These are phyloP conservation scores for Lodderomyces pseudojiufengensis DNA, from an alignment of 1,139 yeast genomes.

Conservation along the genomic window DNA sequence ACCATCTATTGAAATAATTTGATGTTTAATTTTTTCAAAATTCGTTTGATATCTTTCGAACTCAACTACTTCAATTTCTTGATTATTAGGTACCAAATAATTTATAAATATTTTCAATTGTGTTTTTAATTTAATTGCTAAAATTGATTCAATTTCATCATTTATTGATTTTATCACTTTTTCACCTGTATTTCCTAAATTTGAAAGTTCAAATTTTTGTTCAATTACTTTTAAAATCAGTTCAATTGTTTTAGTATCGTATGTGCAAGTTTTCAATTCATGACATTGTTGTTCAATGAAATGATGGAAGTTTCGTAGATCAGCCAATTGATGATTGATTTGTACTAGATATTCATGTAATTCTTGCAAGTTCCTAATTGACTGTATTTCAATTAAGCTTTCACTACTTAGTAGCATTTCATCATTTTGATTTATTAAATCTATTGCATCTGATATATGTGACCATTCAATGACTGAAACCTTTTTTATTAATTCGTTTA, in stretches of 20 bases:
- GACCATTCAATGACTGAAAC: slow-evolving; percentile 52
- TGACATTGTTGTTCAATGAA: slow-evolving; percentile 19
- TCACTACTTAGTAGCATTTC: slow-evolving; percentile 14
- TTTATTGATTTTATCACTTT: slow-evolving; percentile 41
- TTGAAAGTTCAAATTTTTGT: slow-evolving; percentile 36
- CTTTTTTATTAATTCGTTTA: slow-evolving; percentile 22
- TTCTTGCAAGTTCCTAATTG: slow-evolving; percentile 33
- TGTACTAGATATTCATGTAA: slow-evolving; percentile 35
- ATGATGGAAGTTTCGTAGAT: slow-evolving; percentile 24
- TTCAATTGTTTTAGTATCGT: slow-evolving; percentile 16
- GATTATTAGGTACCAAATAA: slow-evolving; percentile 2
- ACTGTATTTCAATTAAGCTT: slow-evolving; percentile 35
- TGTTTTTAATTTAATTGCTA: slow-evolving; percentile 21
- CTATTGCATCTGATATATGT: slow-evolving; percentile 48
- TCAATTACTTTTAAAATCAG: slow-evolving; percentile 34
- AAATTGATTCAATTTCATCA: slow-evolving; percentile 27
- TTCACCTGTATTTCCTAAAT: slow-evolving; percentile 37
- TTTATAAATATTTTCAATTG: slow-evolving; percentile 10
- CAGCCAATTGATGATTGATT: slow-evolving; percentile 29
- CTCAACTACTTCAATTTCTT: slow-evolving; percentile 8
- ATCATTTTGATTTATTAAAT: slow-evolving; percentile 23
- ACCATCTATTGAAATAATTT: slow-evolving; percentile 41
- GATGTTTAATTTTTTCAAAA: slow-evolving; percentile 21
- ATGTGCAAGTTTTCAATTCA: slow-evolving; percentile 28
- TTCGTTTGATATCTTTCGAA: slow-evolving; percentile 9